Conservation (phyloP, 148 eudicot species). For the Vaccinium darrowii region DNA sequence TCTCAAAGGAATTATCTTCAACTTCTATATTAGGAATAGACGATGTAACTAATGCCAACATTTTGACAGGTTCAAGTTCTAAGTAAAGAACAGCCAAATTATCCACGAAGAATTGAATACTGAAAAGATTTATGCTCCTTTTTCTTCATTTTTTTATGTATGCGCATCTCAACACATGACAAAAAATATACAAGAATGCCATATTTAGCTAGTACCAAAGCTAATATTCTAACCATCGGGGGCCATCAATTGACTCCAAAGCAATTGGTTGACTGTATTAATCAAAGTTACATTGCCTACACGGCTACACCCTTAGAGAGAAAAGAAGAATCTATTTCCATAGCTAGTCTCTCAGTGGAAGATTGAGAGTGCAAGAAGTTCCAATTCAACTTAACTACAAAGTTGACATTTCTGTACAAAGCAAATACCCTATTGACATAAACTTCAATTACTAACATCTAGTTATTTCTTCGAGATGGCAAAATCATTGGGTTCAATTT, state of each 20-base stretch:
- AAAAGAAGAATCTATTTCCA: background rate
- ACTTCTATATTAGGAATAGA: slow-evolving; percentile 1
- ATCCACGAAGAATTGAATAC: slow-evolving; percentile 8
- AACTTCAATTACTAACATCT: background rate
- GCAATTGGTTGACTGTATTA: background rate
- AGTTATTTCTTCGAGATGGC: background rate
- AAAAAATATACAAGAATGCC: background rate
- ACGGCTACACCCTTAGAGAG: background rate
- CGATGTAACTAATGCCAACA: background rate
- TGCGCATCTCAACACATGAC: background rate
- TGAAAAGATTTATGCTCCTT: background rate
- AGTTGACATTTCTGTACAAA: background rate
- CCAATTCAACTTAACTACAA: background rate
- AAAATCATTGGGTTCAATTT: background rate
- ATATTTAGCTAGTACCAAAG: background rate
- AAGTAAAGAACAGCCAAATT: background rate
- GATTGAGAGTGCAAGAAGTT: background rate
- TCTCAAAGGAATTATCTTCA: background rate
- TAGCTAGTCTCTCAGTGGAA: background rate
- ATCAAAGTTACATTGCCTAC: background rate
- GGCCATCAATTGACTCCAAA: slow-evolving; percentile 1
- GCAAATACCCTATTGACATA: background rate
- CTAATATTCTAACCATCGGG: background rate
- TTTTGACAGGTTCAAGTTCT: background rate
- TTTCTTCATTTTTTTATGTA: background rate